Percentiles rank a stretch among this genome's conserved stretches.
phyloP scores from a whole-genome alignment of 352 stramenopile genomes.

The Salisapilia sapeloensis region DNA sequence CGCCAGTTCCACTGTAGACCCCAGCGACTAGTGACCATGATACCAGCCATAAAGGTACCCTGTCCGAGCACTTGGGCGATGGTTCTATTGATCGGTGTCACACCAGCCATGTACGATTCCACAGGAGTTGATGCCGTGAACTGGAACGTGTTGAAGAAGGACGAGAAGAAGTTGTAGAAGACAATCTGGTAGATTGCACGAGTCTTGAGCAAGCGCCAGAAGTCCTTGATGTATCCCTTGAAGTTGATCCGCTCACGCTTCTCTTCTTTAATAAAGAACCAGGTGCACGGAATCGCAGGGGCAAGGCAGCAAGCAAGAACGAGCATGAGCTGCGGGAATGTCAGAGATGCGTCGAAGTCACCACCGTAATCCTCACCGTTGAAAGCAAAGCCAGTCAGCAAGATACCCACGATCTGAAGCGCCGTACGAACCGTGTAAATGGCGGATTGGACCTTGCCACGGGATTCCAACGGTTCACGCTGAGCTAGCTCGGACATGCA shows the following conservation, averaged over 20 bases:
- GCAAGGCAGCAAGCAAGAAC: neutral
- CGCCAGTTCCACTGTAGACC: conserved; percentile 17
- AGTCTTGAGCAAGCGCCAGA: conserved; percentile 12
- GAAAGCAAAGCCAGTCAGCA: conserved; percentile 23
- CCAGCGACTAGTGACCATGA: conserved; percentile 16
- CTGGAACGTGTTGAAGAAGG: conserved; percentile 11
- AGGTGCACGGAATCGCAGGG: conserved; percentile 9
- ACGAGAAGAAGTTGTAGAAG: conserved; percentile 15
- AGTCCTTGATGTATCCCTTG: conserved; percentile 10
- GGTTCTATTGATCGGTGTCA: conserved; percentile 10
- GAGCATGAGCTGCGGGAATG: conserved; percentile 32
- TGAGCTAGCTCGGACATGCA: conserved; percentile 16
- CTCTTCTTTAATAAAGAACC: conserved; percentile 21
- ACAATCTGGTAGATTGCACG: conserved; percentile 20
- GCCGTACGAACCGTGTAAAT: conserved; percentile 27
- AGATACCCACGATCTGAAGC: conserved; percentile 13
- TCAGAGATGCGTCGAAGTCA: conserved; percentile 25
- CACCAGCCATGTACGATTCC: conserved; percentile 9
- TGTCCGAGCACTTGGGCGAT: conserved; percentile 12
- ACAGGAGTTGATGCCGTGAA: conserved; percentile 10
- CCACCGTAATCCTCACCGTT: conserved; percentile 42
- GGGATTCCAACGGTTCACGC: conserved; percentile 18
- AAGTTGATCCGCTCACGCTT: conserved; percentile 11
- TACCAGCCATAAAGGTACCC: conserved; percentile 9
- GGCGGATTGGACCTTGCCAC: conserved; percentile 16